Base-by-base conservation (phyloP, 2,329 filamentous ascomycete species). In the Aspergillus spinulosporus region DNA sequence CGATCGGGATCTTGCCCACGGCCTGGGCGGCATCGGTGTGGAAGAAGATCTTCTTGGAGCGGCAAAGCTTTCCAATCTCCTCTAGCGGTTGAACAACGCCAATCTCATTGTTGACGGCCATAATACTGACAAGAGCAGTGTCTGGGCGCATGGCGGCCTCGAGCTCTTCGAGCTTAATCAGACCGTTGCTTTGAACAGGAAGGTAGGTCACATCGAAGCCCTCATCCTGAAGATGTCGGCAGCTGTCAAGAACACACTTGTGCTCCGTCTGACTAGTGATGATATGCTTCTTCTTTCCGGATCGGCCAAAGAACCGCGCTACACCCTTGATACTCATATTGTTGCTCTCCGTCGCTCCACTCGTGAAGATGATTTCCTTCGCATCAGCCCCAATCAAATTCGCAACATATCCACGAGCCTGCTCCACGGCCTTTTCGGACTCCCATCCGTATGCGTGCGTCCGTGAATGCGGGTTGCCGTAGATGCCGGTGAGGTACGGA, bases 301-400 rank as follows among this genome's bases (percentile, higher is more conserved):
- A 87, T 56, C 90, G 86, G 63, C 91, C 92, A 72, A 97, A 97
- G 78, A 99, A 99, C 62, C 93, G 84, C 15, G 94, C 92, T 6
- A 99, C 93, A 62, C 94, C 94, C 79, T 99, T 99, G 79, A 99
- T 91, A 75, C 92, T 96, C 94, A 99, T 99, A 70, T 99, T 99
- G 78, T 99, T 99, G 72, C 92, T 97, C 79, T 99, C 94, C 0
- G 94, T 99, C n/a, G 94, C 94, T 53, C 94, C 94, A 68, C 92
- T 97, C 5, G 94, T 99, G 77, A 99, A 97, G 67, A 99, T 95
- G 63, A 99, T 97, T 73, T 99, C 94, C 77, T 99, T 99, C 4
- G 94, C 81, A 72, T 99, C 92, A 29, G 94, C 94, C 28, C 93
- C 93, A 63, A 99, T 94, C 54, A 99, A 83, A 39, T 82, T 82